Base-by-base conservation (phyloP, 805 yeast genomes). In the Candida piceae region DNA sequence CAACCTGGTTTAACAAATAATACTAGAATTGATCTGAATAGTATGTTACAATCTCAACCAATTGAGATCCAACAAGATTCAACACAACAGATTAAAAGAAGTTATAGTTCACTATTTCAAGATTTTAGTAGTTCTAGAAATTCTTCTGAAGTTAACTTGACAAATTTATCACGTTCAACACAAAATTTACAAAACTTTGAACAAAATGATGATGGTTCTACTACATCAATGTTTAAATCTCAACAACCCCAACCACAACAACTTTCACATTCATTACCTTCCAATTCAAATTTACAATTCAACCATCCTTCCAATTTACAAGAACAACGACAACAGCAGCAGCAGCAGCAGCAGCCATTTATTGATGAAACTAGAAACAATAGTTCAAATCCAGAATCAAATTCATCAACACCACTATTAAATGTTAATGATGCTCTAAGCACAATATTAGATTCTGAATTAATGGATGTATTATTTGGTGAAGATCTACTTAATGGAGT, bases 401-500 rank as follows among this genome's bases (percentile, higher is more conserved):
- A 42, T 2, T 42, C 43, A 22, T 32, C 42, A 4, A 42, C 41
- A 17, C 32, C 41, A 5, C 21, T 31, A 4, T n/a, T 45, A 16
- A 49, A 50, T 24, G 48, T 54, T 15, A 56, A 54, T 31, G 58
- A 46, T 21, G 58, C 55, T 1, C 35, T 57, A 21, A 52, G 40
- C 34, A 48, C 61, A 1, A 48, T 57, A 7, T 34, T 58, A 12
- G 57, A 57, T 26, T 55, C 60, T 3, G 63, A 58, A 22, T 35
- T 58, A 17, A 57, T 58, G 56, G 62, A 58, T 36, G 57, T 54
- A 2, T 23, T 58, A 5, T 57, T 57, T 43, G 62, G 62, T 15
- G 48, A 52, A 9, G 63, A 53, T 18, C 24, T 53, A 29, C 29
- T 49, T 10, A 35, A 26, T 18, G 38, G 38, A 9, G 31, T 34